Evolutionary conservation across 345 rosid species (phyloP), one percentile per base, ranked within the genome.

Genomic region (Eucalyptus viminalis): DNA sequence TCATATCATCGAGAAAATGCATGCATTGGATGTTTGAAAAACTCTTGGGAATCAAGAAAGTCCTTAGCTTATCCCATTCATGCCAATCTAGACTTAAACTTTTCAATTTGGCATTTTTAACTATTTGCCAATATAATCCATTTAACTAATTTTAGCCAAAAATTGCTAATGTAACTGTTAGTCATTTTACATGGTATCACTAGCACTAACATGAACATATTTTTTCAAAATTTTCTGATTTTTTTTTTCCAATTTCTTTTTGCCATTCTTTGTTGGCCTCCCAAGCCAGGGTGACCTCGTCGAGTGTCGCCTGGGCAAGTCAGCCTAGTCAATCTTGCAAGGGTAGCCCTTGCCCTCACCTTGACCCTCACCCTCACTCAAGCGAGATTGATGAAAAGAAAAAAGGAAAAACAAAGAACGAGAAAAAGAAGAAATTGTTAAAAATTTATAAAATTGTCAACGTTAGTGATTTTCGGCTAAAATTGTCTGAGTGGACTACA

Each of bases 251-350:
- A 53, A 53, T 53, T 53, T 53, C 11, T 21, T 53, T 53, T 53
- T 53, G 58, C 25, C 10, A 3, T 1, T 53, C 0, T 1, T 0
- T 0, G 0, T 19, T 53, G 11, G 11, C 58, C 58, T 53, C 13
- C 62, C 6, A 9, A 2, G 29, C 62, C 0, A 56, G 0, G 29
- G 29, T 21, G 6, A 56, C 62, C 62, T 25, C 13, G 0, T 4
- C 14, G 0, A 11, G 29, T 56, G 62, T 24, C 6, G 0, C 29
- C 0, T 56, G 0, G 29, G 62, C 62, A 56, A 56, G 62, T 56
- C 13, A 25, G 0, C 29, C 29, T 22, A 11, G 13, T 56, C 62
- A 56, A 56, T 56, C 13, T 56, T 24, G 29, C 6, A 0, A 56
- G 29, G 62, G 3, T 56, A 56, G 62, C 13, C 62, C 29, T 56